A percentile compares a stretch with the other conserved stretches of the same genome.
Evolutionary conservation across 257 asterid species (phyloP).

Genomic region (Nicotiana noctiflora): DNA sequence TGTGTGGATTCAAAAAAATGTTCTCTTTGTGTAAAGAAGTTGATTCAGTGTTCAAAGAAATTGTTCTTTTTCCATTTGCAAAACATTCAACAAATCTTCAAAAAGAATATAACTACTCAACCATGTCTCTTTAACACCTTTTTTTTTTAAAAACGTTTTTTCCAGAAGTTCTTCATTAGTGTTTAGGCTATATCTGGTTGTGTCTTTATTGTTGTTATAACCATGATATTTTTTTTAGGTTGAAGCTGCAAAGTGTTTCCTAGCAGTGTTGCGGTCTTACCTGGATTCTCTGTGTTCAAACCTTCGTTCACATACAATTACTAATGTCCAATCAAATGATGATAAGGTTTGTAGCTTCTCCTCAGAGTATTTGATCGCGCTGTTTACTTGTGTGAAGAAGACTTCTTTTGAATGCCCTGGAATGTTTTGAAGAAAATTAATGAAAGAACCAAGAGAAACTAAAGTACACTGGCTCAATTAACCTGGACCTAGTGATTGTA

Average conservation of each 20-base stretch:
- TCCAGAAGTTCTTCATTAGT: background rate
- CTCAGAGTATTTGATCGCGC: background rate
- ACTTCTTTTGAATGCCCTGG: background rate
- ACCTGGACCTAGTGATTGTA: background rate
- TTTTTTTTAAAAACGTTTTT: background rate
- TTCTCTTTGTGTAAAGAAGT: background rate
- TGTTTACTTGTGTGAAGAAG: background rate
- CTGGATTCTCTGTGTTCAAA: slow-evolving; percentile 77
- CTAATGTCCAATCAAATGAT: slow-evolving; percentile 95
- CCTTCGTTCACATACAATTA: slow-evolving; percentile 92
- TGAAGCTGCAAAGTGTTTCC: slow-evolving; percentile 91
- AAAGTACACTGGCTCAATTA: background rate
- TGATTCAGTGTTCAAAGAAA: background rate
- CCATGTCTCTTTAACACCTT: background rate
- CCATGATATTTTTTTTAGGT: slow-evolving; percentile 35
- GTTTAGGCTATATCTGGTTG: background rate
- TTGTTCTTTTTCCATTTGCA: background rate
- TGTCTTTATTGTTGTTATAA: slow-evolving; percentile 11
- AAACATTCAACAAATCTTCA: background rate
- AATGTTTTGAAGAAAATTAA: background rate
- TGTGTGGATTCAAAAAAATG: too few relatives aligned
- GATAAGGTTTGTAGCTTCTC: slow-evolving; percentile 63
- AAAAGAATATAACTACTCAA: background rate
- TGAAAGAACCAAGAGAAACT: background rate
- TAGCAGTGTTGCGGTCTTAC: slow-evolving; percentile 60